Conservation (phyloP, 2,329 filamentous ascomycete genomes). For the Trichophyton benhamiae region DNA sequence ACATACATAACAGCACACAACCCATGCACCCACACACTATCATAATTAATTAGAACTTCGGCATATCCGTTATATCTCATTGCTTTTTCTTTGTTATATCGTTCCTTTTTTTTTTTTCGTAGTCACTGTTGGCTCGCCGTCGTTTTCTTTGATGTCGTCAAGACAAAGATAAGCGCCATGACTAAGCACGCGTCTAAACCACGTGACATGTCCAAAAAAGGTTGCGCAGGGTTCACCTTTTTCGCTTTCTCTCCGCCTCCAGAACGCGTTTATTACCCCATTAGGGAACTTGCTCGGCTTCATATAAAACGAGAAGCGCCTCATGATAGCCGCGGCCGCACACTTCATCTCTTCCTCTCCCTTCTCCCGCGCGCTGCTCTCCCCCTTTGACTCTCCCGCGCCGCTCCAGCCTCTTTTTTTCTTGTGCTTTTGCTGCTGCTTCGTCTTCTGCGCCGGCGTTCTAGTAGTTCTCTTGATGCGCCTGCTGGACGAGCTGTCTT, state of each 20-base stretch:
- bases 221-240: not conserved
- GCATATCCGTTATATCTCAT: not conserved
- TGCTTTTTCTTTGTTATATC: not conserved
- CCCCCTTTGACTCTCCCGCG: not conserved
- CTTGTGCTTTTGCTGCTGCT: not conserved
- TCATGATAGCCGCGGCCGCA: constrained; percentile 4
- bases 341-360: not conserved
- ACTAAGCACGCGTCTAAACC: not conserved
- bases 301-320: not conserved
- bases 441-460: not conserved
- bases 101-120: not conserved
- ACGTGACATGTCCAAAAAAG: not conserved
- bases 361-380: constrained; percentile 4
- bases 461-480: constrained; percentile 1
- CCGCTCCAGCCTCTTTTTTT: not conserved
- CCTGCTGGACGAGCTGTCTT: not conserved
- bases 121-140: not conserved
- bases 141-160: not conserved
- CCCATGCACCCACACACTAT: not conserved
- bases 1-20: not conserved
- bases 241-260: not conserved
- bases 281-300: constrained; percentile 6
- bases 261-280: constrained; percentile 2
- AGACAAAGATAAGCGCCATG: not conserved
- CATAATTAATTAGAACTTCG: not conserved